These are phyloP conservation scores for Podaxis pistillaris DNA, from an alignment of 768 basidiomycete species.

Conservation along the genomic window DNA sequence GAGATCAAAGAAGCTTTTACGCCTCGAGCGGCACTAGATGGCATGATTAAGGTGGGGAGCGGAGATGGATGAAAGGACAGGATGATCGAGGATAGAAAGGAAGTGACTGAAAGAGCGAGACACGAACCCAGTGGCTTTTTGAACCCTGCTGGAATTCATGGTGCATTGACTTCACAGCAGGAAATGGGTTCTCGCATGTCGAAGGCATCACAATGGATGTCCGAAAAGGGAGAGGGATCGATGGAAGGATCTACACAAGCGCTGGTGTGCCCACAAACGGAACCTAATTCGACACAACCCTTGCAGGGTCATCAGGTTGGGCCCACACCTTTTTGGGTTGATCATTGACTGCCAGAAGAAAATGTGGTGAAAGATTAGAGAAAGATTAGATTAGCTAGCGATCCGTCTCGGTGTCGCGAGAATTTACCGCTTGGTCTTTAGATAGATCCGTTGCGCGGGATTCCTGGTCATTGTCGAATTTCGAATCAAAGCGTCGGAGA, in stretches of 20 bases:
- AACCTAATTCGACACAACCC: neutral
- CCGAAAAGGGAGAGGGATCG: constrained; percentile 2
- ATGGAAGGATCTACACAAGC: constrained; percentile 1
- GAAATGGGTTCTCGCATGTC: neutral
- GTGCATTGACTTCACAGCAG: neutral
- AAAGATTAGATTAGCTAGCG: neutral
- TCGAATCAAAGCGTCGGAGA: neutral
- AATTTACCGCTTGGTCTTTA: neutral
- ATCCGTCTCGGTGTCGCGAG: neutral
- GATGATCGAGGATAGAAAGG: neutral
- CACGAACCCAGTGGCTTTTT: neutral
- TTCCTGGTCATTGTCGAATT: neutral
- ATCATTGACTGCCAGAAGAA: neutral
- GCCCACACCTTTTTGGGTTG: neutral
- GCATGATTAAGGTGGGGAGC: neutral
- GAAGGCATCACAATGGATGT: neutral
- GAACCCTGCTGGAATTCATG: constrained; percentile 2
- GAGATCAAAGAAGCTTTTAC: neutral
- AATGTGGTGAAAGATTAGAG: neutral
- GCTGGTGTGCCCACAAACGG: constrained; percentile 4
- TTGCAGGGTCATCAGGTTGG: constrained; percentile 8
- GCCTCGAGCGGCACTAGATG: neutral
- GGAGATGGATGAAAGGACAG: neutral
- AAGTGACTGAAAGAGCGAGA: neutral
- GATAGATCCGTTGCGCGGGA: neutral